Percentiles rank a stretch among this genome's conserved stretches.
These are phyloP conservation scores for Colletotrichum kahawae DNA, from an alignment of 2,329 filamentous ascomycete species.

Conservation along the genomic window DNA sequence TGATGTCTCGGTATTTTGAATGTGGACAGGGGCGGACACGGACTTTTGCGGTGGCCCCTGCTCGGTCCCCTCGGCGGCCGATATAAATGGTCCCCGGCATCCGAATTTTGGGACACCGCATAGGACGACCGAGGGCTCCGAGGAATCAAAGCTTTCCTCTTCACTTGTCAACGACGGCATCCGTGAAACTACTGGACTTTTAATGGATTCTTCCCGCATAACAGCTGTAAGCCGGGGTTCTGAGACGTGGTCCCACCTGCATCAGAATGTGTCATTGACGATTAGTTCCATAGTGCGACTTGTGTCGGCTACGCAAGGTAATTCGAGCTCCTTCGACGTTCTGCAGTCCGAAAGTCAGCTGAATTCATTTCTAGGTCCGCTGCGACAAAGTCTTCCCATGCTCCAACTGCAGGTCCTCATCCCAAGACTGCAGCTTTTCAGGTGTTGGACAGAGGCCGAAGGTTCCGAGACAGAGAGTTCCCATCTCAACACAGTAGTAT, in stretches of 20 bases:
- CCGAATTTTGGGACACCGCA: background rate
- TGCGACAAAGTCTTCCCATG: background rate
- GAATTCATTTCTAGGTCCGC: background rate
- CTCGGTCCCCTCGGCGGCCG: conserved; percentile 1
- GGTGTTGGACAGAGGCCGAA: conserved; percentile 8
- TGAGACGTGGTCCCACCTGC: background rate
- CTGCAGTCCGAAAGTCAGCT: too few species aligned
- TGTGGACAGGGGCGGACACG: background rate
- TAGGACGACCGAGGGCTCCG: background rate
- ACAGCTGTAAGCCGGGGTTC: background rate
- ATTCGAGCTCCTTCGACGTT: background rate
- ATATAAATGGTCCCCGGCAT: background rate
- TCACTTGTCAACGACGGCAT: accelerated
- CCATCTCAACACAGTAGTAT: background rate
- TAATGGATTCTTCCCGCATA: background rate
- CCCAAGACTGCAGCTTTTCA: background rate
- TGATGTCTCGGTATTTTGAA: background rate
- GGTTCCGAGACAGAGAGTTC: background rate
- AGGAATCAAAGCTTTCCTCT: background rate
- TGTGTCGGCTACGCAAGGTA: background rate
- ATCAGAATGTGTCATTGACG: background rate
- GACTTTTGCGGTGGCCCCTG: background rate
- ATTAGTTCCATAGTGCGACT: background rate
- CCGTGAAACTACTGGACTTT: background rate
- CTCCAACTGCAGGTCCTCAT: background rate